These are phyloP conservation scores for Exophiala bonariae DNA, from an alignment of 2,329 filamentous ascomycete genomes.

Conservation along the genomic window DNA sequence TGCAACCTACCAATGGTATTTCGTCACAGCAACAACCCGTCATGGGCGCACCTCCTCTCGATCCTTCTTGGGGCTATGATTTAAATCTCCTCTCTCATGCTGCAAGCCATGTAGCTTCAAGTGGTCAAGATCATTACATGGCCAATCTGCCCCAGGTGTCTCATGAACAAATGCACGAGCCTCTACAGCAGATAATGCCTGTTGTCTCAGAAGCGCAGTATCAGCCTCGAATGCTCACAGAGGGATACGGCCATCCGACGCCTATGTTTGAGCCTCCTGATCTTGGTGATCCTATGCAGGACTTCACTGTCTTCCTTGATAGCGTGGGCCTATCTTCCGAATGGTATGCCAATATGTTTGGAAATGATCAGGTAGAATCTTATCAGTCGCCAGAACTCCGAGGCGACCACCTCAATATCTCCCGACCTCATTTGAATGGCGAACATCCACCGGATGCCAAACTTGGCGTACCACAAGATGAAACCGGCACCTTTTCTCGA, in stretches of 20 bases:
- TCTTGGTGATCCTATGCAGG: conserved; percentile 49
- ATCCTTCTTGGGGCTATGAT: conserved; percentile 53
- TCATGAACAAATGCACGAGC: conserved; percentile 27
- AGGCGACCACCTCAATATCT: conserved; percentile 35
- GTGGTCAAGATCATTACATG: conserved; percentile 38
- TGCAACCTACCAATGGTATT: conserved; percentile 38
- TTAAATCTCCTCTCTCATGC: conserved; percentile 50
- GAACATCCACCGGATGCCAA: conserved; percentile 42
- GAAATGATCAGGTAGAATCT: conserved; percentile 34
- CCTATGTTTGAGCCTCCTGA: conserved; percentile 46
- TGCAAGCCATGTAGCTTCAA: conserved; percentile 49
- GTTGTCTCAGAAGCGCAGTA: conserved; percentile 25
- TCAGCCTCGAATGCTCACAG: conserved; percentile 26
- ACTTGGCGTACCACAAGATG: conserved; percentile 37
- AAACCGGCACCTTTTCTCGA: conserved; percentile 45
- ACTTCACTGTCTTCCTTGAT: conserved; percentile 50
- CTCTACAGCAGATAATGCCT: conserved; percentile 25
- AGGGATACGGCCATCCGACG: conserved; percentile 26
- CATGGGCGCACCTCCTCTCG: conserved; percentile 46
- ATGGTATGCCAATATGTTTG: conserved; percentile 50
- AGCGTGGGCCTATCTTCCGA: conserved; percentile 51
- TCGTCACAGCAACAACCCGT: conserved; percentile 39
- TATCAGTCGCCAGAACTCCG: conserved; percentile 39
- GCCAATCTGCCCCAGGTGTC: conserved; percentile 22
- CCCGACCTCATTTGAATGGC: conserved; percentile 38